phyloP scores from a whole-genome alignment of 345 rosid genomes.

The Populus simonii region DNA sequence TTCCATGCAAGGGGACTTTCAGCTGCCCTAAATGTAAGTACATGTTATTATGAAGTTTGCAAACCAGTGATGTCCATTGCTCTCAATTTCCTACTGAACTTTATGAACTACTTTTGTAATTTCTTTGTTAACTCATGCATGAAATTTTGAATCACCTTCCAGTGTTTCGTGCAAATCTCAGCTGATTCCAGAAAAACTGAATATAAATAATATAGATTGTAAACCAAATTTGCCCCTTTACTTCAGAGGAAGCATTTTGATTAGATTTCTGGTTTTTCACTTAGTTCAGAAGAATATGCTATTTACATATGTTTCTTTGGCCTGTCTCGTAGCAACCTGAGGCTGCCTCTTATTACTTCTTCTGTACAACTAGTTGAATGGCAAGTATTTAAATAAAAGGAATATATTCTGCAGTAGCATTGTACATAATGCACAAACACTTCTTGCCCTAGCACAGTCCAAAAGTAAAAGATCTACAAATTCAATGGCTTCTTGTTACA shows the following conservation, averaged over 20 bases:
- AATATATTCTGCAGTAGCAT: background rate
- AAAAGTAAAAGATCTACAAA: background rate
- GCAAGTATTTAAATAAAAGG: too few relatives aligned
- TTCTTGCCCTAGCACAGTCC: background rate
- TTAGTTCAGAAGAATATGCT: background rate
- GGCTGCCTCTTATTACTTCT: background rate
- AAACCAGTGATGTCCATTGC: background rate
- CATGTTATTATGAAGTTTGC: background rate
- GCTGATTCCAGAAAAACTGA: background rate
- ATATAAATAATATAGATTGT: background rate
- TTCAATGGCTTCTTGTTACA: background rate
- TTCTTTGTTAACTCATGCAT: background rate
- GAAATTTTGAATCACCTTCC: background rate
- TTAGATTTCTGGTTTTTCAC: background rate
- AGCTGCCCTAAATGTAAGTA: conserved; percentile 56
- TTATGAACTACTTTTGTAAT: background rate
- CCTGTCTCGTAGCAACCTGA: background rate
- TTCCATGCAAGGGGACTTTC: conserved; percentile 53
- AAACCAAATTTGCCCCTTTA: background rate
- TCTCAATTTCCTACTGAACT: background rate
- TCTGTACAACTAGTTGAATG: background rate
- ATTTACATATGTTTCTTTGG: background rate
- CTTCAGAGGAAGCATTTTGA: background rate
- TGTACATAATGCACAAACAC: too few relatives aligned
- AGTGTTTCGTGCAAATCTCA: background rate